phyloP scores from a whole-genome alignment of 352 stramenopile species.

The Chrysophaeum taylorii region DNA sequence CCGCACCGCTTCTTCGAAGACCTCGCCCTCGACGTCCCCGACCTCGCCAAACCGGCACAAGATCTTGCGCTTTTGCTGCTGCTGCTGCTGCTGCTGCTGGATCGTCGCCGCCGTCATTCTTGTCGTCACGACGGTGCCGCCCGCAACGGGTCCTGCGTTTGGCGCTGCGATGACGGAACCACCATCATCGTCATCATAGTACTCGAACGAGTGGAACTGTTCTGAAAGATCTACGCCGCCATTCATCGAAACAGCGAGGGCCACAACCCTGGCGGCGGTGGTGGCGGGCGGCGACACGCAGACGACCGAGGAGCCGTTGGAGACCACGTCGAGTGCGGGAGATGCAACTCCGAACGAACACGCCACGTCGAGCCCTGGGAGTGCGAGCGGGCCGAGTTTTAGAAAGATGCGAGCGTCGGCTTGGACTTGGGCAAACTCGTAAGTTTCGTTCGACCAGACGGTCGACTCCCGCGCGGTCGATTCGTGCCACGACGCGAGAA shows the following conservation, averaged over 20 bases:
- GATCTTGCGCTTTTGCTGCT: constrained; percentile 22
- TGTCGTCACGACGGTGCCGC: constrained; percentile 48
- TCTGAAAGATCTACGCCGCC: constrained; percentile 19
- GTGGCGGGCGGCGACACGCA: not conserved
- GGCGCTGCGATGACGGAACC: constrained; percentile 34
- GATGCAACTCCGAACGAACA: constrained; percentile 16
- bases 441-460: too few species aligned
- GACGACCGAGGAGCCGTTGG: constrained; percentile 9
- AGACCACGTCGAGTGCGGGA: constrained; percentile 17
- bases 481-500: not conserved
- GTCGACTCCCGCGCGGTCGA: not conserved
- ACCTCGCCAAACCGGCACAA: constrained; percentile 51
- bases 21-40: constrained; percentile 32
- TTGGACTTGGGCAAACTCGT: constrained; percentile 12
- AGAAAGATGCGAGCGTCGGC: not conserved
- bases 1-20: not conserved
- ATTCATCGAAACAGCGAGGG: constrained; percentile 13
- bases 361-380: constrained; percentile 2
- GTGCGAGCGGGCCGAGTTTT: not conserved
- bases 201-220: constrained; percentile 37
- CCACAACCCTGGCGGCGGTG: not conserved
- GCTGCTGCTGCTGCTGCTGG: constrained; percentile 11
- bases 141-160: constrained; percentile 48
- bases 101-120: too few species aligned
- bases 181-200: constrained; percentile 38